Percentiles rank a stretch among this genome's conserved stretches.
phyloP scores from a whole-genome alignment of 2,329 filamentous ascomycete genomes.

The Beauveria bassiana region DNA sequence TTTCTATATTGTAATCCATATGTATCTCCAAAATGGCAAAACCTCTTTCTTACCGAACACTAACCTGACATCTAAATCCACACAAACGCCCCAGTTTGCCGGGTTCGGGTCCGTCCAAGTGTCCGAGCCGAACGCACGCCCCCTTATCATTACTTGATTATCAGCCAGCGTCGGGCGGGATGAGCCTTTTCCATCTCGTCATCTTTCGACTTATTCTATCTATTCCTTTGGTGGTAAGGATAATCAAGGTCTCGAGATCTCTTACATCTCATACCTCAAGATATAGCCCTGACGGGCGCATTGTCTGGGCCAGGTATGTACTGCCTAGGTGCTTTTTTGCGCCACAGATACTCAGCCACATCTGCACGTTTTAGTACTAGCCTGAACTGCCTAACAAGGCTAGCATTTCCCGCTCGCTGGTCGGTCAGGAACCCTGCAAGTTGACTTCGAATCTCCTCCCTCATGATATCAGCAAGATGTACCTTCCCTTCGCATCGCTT shows the following conservation, averaged over 20 bases:
- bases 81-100: neutral
- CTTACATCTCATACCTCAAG: too few relatives aligned
- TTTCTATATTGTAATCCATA: too few relatives aligned
- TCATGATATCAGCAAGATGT: neutral
- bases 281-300: too few relatives aligned
- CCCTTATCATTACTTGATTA: neutral
- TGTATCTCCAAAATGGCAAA: neutral
- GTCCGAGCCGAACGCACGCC: constrained; percentile 1
- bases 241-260: too few relatives aligned
- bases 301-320: too few relatives aligned
- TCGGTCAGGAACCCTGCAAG: neutral
- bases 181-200: too few relatives aligned
- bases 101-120: constrained; percentile 10
- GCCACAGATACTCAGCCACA: neutral
- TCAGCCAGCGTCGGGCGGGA: neutral
- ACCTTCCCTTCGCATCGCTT: neutral
- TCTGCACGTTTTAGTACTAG: neutral
- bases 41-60: neutral
- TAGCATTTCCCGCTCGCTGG: neutral
- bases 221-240: too few relatives aligned
- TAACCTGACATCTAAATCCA: neutral
- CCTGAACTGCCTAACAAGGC: neutral
- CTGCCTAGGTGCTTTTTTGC: neutral
- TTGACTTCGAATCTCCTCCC: neutral
- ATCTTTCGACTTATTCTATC: too few relatives aligned